Evolutionary conservation across 2,329 filamentous ascomycete species (phyloP), one percentile per base, ranked within the genome.

Genomic region (Macrophomina phaseolina): DNA sequence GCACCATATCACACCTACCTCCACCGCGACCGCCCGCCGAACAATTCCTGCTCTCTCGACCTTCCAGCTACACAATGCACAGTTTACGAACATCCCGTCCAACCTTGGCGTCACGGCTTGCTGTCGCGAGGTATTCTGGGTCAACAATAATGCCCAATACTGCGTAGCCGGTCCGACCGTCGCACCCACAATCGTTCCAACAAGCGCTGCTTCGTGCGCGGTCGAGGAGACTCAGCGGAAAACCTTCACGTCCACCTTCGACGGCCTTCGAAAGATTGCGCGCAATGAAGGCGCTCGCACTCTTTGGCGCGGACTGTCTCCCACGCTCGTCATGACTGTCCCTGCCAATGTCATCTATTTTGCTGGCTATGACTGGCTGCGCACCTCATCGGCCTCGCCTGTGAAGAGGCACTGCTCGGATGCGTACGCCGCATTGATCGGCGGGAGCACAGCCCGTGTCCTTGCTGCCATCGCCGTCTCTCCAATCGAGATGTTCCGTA

Each of bases 311-410:
- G 95, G 95, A 0, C 82, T 99, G 5, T 96, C 92, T n/a, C 94
- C 95, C 0, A 99, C 95, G 0, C 82, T 99, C 28, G 86, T 93
- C 70, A 99, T 99, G 95, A 90, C 93, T 0, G 87, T 99, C 5
- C 95, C 95, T 0, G 93, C 90, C 32, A 99, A 99, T 77, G 95
- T 99, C 71, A 98, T 99, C 71, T 99, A 99, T 80, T 97, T 98
- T 74, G 96, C 95, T 12, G 95, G 95, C 46, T 99, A 99, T 79
- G 95, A 99, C 75, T 97, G 93, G 91, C 78, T 99, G 67, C 89
- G 95, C 42, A 91, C 86, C 70, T 91, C 92, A 73, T 82, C 83
- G 1, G 81, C 81, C 49, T 97, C 92, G 71, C 94, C 93, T 0
- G 86, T 98, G 69, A 85, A 85, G 42, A 83, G 82, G 49, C 75